Evolutionary conservation across 108 stramenopile genomes (phyloP), one percentile per base, ranked within the genome.

Genomic region (Nitzschia inconspicua): DNA sequence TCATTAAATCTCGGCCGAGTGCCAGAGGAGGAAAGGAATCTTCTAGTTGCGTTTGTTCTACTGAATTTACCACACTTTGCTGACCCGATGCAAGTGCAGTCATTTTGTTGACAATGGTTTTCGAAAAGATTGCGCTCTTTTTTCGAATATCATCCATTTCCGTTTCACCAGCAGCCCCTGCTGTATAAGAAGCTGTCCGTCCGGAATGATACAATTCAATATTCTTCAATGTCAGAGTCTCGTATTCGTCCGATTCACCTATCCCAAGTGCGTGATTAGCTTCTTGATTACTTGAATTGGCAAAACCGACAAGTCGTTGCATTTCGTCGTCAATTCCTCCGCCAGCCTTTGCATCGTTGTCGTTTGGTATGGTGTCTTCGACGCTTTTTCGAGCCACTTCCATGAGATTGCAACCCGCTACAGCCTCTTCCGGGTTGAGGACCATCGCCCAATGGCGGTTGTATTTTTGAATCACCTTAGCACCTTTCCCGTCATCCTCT

Each of bases 391-490:
- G 47, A 3, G 86, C 83, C 25, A 92, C 77, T 19, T 57, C 44
- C 50, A 74, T 54, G 50, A 92, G 56, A 51, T 92, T 77, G 47
- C 73, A 64, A 10, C 84, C 87, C 1, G 86, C 90, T 8, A 70
- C 77, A 6, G 88, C 82, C 26, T 90, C 86, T 35, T 86, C 75
- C 3, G 88, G 88, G 65, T 94, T 82, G 20, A 94, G 48, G 0
- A 94, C 85, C 76, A 94, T 87, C 20, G 84, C 85, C 86, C 88
- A 90, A 56, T 90, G 89, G 23, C 89, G 88, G 63, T 94, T 90
- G 71, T 90, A 94, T 58, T 90, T 90, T 49, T 88, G 72, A 60
- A 90, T 83, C 31, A 90, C 85, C 20, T 79, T 75, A 40, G 83
- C 66, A 20, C 85, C 85, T 20, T 72, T 78, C 22, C 72, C 74